These are phyloP conservation scores for Aspergillus clavatus DNA, from an alignment of 2,329 filamentous ascomycete genomes.

Conservation along the genomic window DNA sequence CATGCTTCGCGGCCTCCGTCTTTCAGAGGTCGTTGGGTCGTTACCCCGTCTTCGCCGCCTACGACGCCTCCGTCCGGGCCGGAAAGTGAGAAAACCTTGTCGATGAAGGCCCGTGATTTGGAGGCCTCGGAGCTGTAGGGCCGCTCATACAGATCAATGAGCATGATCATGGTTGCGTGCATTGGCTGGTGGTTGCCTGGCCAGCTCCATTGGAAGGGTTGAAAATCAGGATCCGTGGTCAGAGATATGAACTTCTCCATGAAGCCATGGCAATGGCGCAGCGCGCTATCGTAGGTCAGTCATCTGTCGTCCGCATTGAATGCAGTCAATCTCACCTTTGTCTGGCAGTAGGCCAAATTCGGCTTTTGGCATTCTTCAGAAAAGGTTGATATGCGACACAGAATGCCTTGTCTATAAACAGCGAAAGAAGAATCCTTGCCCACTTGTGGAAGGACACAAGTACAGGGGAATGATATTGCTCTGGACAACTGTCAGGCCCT, in stretches of 20 bases:
- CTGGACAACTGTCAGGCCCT: slow-evolving; percentile 32
- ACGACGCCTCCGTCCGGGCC: slow-evolving; percentile 44
- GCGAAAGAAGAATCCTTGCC: slow-evolving; percentile 41
- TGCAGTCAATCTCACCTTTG: slow-evolving; percentile 32
- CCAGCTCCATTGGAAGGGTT: slow-evolving; percentile 48
- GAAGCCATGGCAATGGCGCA: slow-evolving; percentile 45
- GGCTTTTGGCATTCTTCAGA: slow-evolving; percentile 45
- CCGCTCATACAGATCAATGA: slow-evolving; percentile 47
- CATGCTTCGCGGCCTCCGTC: slow-evolving; percentile 47
- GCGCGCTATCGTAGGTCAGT: slow-evolving; percentile 31
- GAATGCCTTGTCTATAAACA: slow-evolving; percentile 45
- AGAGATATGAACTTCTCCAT: slow-evolving; percentile 48
- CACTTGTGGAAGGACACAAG: slow-evolving; percentile 45
- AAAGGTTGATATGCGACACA: slow-evolving; percentile 47
- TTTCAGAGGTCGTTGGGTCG: slow-evolving; percentile 41
- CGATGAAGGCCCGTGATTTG: slow-evolving; percentile 43
- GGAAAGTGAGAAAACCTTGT: slow-evolving; percentile 43
- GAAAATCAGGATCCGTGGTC: slow-evolving; percentile 44
- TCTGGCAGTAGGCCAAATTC: slow-evolving; percentile 44
- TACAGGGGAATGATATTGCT: slow-evolving; percentile 42
- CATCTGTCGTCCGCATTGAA: neutral
- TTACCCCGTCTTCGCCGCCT: slow-evolving; percentile 42
- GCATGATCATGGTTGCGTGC: slow-evolving; percentile 40
- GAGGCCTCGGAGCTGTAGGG: slow-evolving; percentile 43
- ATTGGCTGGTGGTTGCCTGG: slow-evolving; percentile 33